Conservation (phyloP, 2,329 filamentous ascomycete genomes). For the Fusarium sp. region DNA sequence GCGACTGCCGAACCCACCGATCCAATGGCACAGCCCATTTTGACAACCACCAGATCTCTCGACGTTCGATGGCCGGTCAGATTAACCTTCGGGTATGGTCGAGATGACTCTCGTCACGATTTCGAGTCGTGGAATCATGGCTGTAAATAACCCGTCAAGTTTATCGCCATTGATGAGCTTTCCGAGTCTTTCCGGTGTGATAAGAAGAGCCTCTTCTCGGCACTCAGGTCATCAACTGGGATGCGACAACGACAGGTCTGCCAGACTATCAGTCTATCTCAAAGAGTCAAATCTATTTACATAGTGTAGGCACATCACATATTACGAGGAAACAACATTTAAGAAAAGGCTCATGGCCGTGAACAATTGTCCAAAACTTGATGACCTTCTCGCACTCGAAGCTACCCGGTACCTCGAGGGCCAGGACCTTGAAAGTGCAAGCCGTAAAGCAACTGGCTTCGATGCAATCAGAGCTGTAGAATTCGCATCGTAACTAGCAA, state of each 20-base stretch:
- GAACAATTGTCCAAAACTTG: neutral
- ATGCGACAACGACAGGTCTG: neutral
- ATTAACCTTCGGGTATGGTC: neutral
- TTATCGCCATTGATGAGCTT: neutral
- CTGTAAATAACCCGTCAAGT: neutral
- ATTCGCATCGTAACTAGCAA: neutral
- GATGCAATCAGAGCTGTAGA: neutral
- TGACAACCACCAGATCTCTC: neutral
- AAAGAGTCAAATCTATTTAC: no score
- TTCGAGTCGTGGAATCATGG: neutral
- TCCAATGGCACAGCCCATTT: neutral
- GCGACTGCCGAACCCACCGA: conserved; percentile 18
- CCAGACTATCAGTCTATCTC: neutral
- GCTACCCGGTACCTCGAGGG: neutral
- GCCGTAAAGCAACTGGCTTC: neutral
- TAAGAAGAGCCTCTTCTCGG: neutral
- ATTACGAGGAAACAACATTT: neutral
- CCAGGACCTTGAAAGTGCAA: neutral
- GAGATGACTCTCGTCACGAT: neutral
- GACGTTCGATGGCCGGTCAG: neutral
- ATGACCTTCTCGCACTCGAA: neutral
- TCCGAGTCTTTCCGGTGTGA: neutral
- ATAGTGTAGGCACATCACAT: no score
- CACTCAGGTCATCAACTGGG: fast-evolving
- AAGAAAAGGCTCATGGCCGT: neutral